Base-by-base conservation (phyloP, 2,329 filamentous ascomycete species). In the Pezicula radicicola region DNA sequence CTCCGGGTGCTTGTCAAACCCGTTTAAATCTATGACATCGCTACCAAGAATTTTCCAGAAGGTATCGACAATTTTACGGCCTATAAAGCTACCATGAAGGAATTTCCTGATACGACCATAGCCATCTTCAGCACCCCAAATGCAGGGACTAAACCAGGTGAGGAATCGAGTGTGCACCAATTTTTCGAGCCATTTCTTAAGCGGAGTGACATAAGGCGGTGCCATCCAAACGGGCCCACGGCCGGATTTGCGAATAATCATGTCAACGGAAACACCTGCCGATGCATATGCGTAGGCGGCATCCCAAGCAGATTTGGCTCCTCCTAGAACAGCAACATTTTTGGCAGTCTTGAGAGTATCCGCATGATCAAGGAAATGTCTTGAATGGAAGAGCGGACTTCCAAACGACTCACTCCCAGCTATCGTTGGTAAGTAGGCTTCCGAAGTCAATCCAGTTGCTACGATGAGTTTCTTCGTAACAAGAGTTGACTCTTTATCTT, bases 121-220 rank as follows among this genome's bases (percentile, higher is more conserved):
- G 1, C 84, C 85, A 61, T 84, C 84, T 2, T 76, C 78, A 2
- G 75, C 72, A 4, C 84, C 85, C 84, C 86, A 92, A 13, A 87
- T 77, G 63, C 87, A 91, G 0, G 89, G 88, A 48, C 81, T 85
- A 67, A 92, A 83, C 83, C 85, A 91, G 2, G 83, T 87, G 49
- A 91, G 69, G 56, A 88, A 76, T 0, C 88, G 82, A 0, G 81
- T 86, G 30, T 80, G 78, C 4, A 86, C 77, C 4, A 91, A 75
- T 60, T 85, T 82, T 67, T 91, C 87, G 0, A 89, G 70, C 77
- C 81, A 83, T 52, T 77, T 78, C 65, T 85, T 85, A n/a, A 88
- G 63, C 0, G 85, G 84, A 1, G 85, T 88, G 15, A 89, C 83
- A 50, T 81, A 83, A 1, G 79, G 68, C 1, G 80, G 79, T 0